Evolutionary conservation across 371 early-diverging fungal species (phyloP), one percentile per base, ranked within the genome.

Genomic region (Syncephalis plumigaleata): DNA sequence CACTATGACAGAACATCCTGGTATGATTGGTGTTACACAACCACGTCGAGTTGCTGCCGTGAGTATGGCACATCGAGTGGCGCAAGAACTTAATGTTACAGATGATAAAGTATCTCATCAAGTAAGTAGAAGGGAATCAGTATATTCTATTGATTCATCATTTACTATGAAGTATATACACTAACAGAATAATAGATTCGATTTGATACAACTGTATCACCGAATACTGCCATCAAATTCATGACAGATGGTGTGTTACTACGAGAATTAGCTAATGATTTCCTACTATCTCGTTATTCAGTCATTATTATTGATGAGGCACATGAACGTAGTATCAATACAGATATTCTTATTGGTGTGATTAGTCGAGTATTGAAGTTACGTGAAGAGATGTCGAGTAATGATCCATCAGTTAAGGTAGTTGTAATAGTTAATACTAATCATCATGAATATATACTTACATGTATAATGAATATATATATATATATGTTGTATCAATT

Each of bases 241-340:
- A 88, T 98, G 89, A 99, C 99, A 1, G 99, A 99, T 66, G 99
- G 99, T 71, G 90, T 99, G 44, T 67, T 99, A 47, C 68, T 99
- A 16, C 79, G 91, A 44, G 98, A 98, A 63, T 64, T 94, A 50
- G 76, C 87, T 11, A 63, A 66, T 42, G 99, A 97, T 57, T 63
- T 93, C 21, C 59, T 96, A 26, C 61, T 99, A 21, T 71, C 78
- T 15, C 79, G 87, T 59, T 98, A 98, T 60, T 88, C 92, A 1
- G 86, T 77, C 17, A 79, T 99, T 20, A 87, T 99, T 39, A 79
- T 98, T 38, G 99, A 99, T 58, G 99, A 99, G 68, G 96, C 98
- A 1, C 99, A 99, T 70, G 99, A 99, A 70, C 76, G 99, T 47
- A 93, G 85, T 39, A 65, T 95, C 39, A 96, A 93, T 58, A 98